A percentile compares a stretch with the other conserved stretches of the same genome.
Conservation (phyloP, 2,329 filamentous ascomycete genomes). For the Remersonia thermophila region DNA sequence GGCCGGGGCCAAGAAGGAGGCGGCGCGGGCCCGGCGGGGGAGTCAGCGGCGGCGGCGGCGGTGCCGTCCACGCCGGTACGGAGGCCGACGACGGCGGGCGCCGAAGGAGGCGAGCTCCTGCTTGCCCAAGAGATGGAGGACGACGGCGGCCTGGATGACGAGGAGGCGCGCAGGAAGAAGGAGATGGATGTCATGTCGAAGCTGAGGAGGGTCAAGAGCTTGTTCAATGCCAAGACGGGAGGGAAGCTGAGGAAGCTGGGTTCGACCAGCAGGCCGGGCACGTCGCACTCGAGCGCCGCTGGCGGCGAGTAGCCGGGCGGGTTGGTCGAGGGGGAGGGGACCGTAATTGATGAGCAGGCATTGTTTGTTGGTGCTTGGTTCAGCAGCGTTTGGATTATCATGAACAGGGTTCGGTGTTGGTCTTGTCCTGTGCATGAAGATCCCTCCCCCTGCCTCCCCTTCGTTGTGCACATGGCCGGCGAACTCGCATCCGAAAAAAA, state of each 20-base stretch:
- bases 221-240: conserved; percentile 53
- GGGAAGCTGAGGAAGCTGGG: conserved; percentile 32
- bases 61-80: conserved; percentile 12
- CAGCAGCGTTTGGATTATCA: too few species aligned
- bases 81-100: conserved; percentile 10
- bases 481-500: too few species aligned
- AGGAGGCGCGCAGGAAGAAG: conserved; percentile 41
- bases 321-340: not conserved
- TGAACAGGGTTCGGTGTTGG: too few species aligned
- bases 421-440: too few species aligned
- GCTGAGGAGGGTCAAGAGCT: conserved; percentile 56
- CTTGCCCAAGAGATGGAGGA: conserved; percentile 7
- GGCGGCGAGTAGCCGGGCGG: conserved; percentile 1
- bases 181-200: conserved; percentile 66
- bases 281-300: conserved; percentile 13
- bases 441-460: too few species aligned
- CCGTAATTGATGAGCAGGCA: too few species aligned
- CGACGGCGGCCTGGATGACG: conserved; percentile 26
- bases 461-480: too few species aligned
- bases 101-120: too few species aligned
- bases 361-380: too few species aligned
- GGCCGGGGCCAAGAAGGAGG: not conserved
- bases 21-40: not conserved
- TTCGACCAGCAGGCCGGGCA: conserved; percentile 14
- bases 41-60: not conserved